These are phyloP conservation scores for Halenospora varia DNA, from an alignment of 495 filamentous ascomycete species.

Conservation along the genomic window DNA sequence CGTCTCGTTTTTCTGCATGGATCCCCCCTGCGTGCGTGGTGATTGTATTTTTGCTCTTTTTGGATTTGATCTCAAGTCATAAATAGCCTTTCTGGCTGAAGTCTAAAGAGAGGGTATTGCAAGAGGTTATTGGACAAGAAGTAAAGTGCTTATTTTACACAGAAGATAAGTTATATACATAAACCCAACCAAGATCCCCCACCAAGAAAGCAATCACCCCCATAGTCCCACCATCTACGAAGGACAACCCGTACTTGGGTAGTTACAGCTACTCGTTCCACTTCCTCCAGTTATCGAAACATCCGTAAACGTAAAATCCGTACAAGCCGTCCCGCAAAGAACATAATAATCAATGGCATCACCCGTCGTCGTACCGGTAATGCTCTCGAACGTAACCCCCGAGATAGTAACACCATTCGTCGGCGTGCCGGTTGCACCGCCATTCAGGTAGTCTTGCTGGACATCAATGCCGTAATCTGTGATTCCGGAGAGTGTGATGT, in stretches of 20 bases:
- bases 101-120: too few species aligned
- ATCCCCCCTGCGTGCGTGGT: too few species aligned
- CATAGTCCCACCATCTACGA: too few species aligned
- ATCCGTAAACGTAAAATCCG: slow-evolving; percentile 36
- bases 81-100: too few species aligned
- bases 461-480: slow-evolving; percentile 55
- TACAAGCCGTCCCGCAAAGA: slow-evolving; percentile 43
- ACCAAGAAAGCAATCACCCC: too few species aligned
- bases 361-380: slow-evolving; percentile 35
- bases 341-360: slow-evolving; percentile 41
- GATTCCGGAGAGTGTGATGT: slow-evolving; percentile 55
- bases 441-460: slow-evolving; percentile 45
- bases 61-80: too few species aligned
- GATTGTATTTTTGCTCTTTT: too few species aligned
- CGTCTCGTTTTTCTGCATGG: too few species aligned
- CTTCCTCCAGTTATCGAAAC: slow-evolving; percentile 39
- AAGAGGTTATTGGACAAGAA: too few species aligned
- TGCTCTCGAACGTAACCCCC: slow-evolving; percentile 34
- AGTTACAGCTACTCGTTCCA: slow-evolving; percentile 38
- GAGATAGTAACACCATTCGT: slow-evolving; percentile 40
- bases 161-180: too few species aligned
- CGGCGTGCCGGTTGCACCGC: slow-evolving; percentile 39
- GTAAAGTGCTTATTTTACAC: too few species aligned
- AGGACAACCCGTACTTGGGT: slow-evolving; percentile 21
- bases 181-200: too few species aligned